phyloP scores from a whole-genome alignment of 352 stramenopile species.

The Phytophthora multivora region DNA sequence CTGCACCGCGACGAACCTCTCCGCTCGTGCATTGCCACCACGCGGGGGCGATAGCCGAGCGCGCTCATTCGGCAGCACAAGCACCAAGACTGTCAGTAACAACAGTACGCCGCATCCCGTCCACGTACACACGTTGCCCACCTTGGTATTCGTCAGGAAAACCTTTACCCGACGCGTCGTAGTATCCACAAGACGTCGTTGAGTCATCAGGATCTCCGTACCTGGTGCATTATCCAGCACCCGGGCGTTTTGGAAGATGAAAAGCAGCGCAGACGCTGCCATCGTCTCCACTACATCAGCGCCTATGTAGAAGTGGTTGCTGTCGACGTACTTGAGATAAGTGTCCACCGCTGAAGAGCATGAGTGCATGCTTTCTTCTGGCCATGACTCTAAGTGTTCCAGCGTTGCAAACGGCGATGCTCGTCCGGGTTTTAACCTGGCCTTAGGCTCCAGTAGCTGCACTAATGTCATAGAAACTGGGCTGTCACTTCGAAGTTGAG shows the following conservation, averaged over 20 bases:
- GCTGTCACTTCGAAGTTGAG: conserved; percentile 18
- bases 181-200: conserved; percentile 34
- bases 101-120: conserved; percentile 47
- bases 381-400: conserved; percentile 23
- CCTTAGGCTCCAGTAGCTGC: conserved; percentile 45
- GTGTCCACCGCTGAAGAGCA: conserved; percentile 38
- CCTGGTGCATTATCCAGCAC: conserved; percentile 32
- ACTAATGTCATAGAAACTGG: conserved; percentile 32
- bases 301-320: conserved; percentile 38
- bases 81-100: conserved; percentile 51
- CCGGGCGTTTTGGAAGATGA: conserved; percentile 58
- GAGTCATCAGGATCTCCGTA: conserved; percentile 15
- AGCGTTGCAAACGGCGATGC: conserved; percentile 17
- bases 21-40: conserved; percentile 58
- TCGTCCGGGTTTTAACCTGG: conserved; percentile 13
- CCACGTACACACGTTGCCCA: conserved; percentile 58
- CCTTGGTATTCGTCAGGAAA: conserved; percentile 62
- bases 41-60: conserved; percentile 50
- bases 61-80: conserved; percentile 59
- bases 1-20: conserved; percentile 70
- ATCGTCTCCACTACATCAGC: conserved; percentile 41
- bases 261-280: conserved; percentile 49
- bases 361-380: not conserved
- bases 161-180: conserved; percentile 38
- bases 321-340: conserved; percentile 38